phyloP scores from a whole-genome alignment of 768 basidiomycete genomes.

The Crucibulum laeve region DNA sequence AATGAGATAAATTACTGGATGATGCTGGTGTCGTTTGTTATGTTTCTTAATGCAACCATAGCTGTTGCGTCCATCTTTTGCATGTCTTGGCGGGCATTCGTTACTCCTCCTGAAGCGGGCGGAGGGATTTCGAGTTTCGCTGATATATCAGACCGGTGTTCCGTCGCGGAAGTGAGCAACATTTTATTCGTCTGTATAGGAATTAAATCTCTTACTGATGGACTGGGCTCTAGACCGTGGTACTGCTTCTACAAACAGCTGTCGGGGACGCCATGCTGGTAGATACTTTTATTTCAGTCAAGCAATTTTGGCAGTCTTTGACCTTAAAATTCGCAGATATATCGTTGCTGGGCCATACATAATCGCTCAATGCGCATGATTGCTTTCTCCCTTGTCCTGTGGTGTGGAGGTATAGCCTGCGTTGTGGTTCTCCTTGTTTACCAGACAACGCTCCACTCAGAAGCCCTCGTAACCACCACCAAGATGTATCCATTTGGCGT shows the following conservation, averaged over 20 bases:
- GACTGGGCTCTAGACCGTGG: constrained; percentile 2
- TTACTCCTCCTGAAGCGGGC: constrained; percentile 7
- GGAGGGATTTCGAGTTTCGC: constrained; percentile 4
- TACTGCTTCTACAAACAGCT: constrained; percentile 6
- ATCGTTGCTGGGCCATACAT: constrained; percentile 20
- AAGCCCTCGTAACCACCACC: constrained; percentile 1
- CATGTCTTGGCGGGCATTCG: constrained; percentile 9
- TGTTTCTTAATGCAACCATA: constrained; percentile 6
- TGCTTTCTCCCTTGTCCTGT: constrained; percentile 11
- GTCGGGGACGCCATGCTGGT: constrained; percentile 12
- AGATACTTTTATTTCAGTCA: background rate
- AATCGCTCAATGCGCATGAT: constrained; percentile 11
- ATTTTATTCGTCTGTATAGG: background rate
- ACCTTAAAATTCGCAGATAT: constrained; percentile 6
- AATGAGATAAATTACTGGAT: constrained; percentile 7
- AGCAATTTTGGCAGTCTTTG: background rate
- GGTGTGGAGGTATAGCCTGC: constrained; percentile 10
- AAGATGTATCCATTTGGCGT: constrained; percentile 6
- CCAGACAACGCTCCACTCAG: constrained; percentile 5
- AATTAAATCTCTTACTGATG: background rate
- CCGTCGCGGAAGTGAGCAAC: constrained; percentile 4
- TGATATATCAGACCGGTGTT: no score
- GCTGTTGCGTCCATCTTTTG: constrained; percentile 6
- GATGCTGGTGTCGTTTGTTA: constrained; percentile 1
- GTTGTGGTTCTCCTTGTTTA: constrained; percentile 6